Evolutionary conservation across 1,139 yeast species (phyloP).

Genomic region (Insectozyma bohioensis): DNA sequence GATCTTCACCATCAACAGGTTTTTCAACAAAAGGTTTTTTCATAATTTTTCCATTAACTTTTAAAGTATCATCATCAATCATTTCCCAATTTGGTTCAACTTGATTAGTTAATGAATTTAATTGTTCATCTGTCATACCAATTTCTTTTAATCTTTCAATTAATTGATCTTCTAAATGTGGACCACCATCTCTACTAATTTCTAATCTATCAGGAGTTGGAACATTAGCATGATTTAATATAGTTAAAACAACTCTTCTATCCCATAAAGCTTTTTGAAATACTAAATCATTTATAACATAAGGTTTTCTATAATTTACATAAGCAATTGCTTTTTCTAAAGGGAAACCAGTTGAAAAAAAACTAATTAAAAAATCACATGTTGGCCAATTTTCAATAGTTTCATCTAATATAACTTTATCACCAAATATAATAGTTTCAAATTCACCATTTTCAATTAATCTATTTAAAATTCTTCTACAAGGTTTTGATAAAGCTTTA

Average conservation of each 20-base stretch:
- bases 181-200: constrained; percentile 96
- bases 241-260: constrained; percentile 78
- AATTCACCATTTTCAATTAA: constrained; percentile 92
- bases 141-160: constrained; percentile 41
- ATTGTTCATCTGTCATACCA: constrained; percentile 42
- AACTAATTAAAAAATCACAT: constrained; percentile 90
- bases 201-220: constrained; percentile 88
- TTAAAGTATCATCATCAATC: constrained; percentile 85
- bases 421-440: constrained; percentile 96
- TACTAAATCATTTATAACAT: constrained; percentile 79
- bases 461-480: constrained; percentile 84
- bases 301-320: constrained; percentile 88
- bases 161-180: constrained; percentile 66
- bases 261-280: constrained; percentile 97
- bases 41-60: constrained; percentile 69
- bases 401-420: constrained; percentile 94
- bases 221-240: constrained; percentile 80
- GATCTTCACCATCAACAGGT: constrained; percentile 99
- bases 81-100: constrained; percentile 82
- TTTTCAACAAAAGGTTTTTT: constrained; percentile 95
- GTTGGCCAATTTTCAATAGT: constrained; percentile 97
- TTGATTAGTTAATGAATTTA: constrained; percentile 61
- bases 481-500: constrained; percentile 93
- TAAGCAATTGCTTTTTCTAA: constrained; percentile 92
- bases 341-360: constrained; percentile 96